Base-by-base conservation (phyloP, 1,284 basidiomycete species). In the Ustilago nuda region DNA sequence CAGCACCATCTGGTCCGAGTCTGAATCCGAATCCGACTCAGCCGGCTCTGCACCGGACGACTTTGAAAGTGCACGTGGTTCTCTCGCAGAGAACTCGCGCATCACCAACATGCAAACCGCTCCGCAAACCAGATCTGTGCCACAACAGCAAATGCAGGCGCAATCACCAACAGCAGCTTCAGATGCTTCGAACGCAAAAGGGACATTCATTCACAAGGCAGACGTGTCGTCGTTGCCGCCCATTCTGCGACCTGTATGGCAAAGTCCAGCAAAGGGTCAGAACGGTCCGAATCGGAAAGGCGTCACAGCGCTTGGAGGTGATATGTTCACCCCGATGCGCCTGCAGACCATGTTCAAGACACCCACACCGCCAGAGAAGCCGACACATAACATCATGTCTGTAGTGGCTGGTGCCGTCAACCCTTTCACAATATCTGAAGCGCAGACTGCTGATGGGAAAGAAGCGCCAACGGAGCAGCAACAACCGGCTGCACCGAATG, bases 291-390 rank as follows among this genome's bases (percentile, higher is more conserved):
- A 69, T 7, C 23, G 56, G 2, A 72, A 70, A 23, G 77, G 46
- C 23, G 54, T 80, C 19, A n/a, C 58, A 7, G 76, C 61, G 19
- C 70, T 81, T 15, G 82, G 82, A 8, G 81, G 82, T 30, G 82
- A 85, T 61, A 82, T 85, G 71, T 85, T 85, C 37, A 81, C 81
- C 2, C 82, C 82, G 0, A 79, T 82, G 65, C 78, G 77, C 48
- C 74, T 85, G 4, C 81, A 85, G 62, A 72, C 76, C 53, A 83
- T 85, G 77, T 85, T 82, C 61, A 75, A 78, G 45, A 76, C 79
- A 13, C 79, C 81, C 4, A 78, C 81, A 8, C 76, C 76, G 0
- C 75, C 72, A 6, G 65, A 65, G 51, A 71, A 66, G 54, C 65
- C 63, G 2, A 33, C 46, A 2, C 64, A 53, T 8, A 77, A 56